Evolutionary conservation across 2,329 filamentous ascomycete species (phyloP), one percentile per base, ranked within the genome.

Genomic region (Fusarium sp.): DNA sequence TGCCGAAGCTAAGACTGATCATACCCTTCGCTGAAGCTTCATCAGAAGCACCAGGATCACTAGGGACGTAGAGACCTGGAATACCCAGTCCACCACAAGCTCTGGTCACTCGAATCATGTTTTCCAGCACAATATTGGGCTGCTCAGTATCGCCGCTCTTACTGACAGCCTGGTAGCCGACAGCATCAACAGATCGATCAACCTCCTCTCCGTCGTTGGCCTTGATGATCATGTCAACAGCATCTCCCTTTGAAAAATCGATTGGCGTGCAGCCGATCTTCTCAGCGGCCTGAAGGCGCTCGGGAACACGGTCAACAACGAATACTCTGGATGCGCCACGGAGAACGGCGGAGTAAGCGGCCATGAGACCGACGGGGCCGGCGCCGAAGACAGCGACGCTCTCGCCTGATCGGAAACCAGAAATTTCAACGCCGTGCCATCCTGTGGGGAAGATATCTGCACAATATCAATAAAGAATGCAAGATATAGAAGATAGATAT

Each of bases 311-410:
- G 70, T 93, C 91, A 9, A 93, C 88, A 1, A 91, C 88, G 61
- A 85, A 92, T 1, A 93, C 88, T 20, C 84, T 86, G 14, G 87
- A 88, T 3, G 90, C 91, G 6, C 90, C 91, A 0, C 90, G 86
- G 6, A 92, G 79, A 2, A 88, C 80, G 2, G 87, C 91, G 1
- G 87, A 90, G 79, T 92, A 92, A 8, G 90, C 90, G 7, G 90
- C 89, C 87, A 92, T 91, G 9, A 92, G 80, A 3, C 91, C 90
- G 3, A 92, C 90, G 0, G 90, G 90, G 0, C 90, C 89, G 6
- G 88, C 89, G 1, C 90, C 91, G 66, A 92, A 92, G 5, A 92
- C 86, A 2, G 89, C 90, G 5, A 92, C 86, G n/a, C 84, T 86
- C 74, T 92, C 90, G 5, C 90, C 89, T 3, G 89, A 81, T 73